Base-by-base conservation (phyloP, 495 filamentous ascomycete species). In the Podospora didyma region DNA sequence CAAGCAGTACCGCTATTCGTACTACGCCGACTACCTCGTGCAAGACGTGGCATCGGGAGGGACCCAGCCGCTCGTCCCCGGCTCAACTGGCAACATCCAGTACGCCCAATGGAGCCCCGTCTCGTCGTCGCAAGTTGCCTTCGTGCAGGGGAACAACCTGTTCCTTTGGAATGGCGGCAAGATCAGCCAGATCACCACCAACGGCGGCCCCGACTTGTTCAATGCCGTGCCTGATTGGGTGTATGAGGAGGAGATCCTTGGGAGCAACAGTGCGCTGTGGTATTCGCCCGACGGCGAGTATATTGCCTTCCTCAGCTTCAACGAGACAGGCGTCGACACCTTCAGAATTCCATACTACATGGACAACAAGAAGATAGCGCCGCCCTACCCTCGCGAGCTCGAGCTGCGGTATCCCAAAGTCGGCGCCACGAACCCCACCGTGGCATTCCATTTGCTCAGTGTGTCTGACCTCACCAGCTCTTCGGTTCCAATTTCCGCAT, bases 181-280 rank as follows among this genome's bases (percentile, higher is more conserved):
- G 9, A 63, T 78, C 9, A 72, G 74, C 21, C 78, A 77, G 57
- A 71, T 84, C 56, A 85, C 82, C 14, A 60, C 69, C 10, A 73
- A 84, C 63, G 82, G 81, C 22, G 74, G 77, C 0, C 74, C 75
- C 1, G 77, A 83, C 62, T 54, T 77, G 41, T 84, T 85, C 62
- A 81, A 85, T 44, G 82, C 74, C 11, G 74, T 85, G 3, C 82
- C 82, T 0, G 82, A 84, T 52, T 85, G 82, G 82, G 82, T 85
- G 5, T 84, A 85, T 59, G 82, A 84, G 54, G 82, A 85, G 57
- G 82, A 84, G 62, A 80, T 85, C 35, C 77, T 82, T 46, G 70
- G 75, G 23, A 69, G 67, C 56, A 69, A 70, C n/a, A 72, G 70
- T 19, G 69, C 75, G 1, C 69, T 83, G 3, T 84, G 82, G 82